Conservation (phyloP, 179 eudicot species). For the Silene coronaria region DNA sequence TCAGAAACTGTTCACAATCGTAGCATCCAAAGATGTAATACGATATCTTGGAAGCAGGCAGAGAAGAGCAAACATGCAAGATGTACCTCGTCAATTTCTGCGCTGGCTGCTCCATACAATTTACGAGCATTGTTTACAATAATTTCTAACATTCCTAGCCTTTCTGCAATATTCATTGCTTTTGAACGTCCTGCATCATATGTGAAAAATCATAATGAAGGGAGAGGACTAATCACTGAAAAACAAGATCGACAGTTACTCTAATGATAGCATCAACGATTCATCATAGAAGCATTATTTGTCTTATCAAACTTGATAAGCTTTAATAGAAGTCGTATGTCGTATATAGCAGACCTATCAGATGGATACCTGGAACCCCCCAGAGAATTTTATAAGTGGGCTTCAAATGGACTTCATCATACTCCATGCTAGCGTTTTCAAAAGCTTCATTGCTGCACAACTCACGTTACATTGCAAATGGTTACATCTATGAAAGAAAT, state of each 20-base stretch:
- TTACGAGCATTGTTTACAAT: slow-evolving; percentile 60
- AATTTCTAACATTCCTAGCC: slow-evolving; percentile 56
- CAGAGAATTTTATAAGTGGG: slow-evolving; percentile 90
- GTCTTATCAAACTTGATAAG: neutral
- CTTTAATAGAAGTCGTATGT: neutral
- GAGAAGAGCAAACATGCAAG: neutral
- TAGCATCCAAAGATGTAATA: too few species aligned
- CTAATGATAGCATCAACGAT: too few species aligned
- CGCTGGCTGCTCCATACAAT: slow-evolving; percentile 72
- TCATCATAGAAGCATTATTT: too few species aligned
- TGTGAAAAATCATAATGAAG: too few species aligned
- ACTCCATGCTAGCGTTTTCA: slow-evolving; percentile 95
- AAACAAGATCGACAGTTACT: too few species aligned
- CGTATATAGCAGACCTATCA: neutral
- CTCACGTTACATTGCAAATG: neutral
- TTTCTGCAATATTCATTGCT: slow-evolving; percentile 87
- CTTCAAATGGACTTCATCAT: slow-evolving; percentile 83
- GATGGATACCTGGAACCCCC: slow-evolving; percentile 83
- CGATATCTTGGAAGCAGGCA: neutral
- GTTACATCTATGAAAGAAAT: neutral
- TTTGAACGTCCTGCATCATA: slow-evolving; percentile 70
- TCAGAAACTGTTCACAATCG: too few species aligned
- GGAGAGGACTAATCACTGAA: too few species aligned
- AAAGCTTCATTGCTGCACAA: slow-evolving; percentile 61
- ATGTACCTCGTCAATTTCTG: slow-evolving; percentile 87